Evolutionary conservation across 2,329 filamentous ascomycete species (phyloP), one percentile per base, ranked within the genome.

Genomic region (Diatrype stigma): DNA sequence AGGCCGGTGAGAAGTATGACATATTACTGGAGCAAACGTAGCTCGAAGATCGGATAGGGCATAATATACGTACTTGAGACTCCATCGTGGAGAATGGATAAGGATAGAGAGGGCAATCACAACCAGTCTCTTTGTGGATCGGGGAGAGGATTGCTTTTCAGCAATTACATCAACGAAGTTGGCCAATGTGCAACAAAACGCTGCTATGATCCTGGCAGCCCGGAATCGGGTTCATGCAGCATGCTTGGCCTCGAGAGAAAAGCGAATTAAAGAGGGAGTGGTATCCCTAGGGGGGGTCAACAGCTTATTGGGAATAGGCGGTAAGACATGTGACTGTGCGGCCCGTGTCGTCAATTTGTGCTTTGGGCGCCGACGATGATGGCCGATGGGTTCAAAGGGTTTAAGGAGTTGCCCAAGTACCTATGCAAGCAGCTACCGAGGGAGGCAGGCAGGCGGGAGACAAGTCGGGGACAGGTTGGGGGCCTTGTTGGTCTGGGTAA

Each of bases 201-300:
- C 71, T 73, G 72, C 71, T 74, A 73, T 70, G 68, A 69, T 59
- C 64, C 66, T 56, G 68, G 71, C 71, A 73, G 71, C 72, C 62
- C 66, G 63, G 48, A 38, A 56, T 49, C 51, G 57, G 58, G 65
- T 63, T 64, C 69, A 73, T 72, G 57, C 70, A 73, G 67, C 72
- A 74, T 74, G 67, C 63, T 73, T 57, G 52, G 53, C 63, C 26
- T 30, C 10, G 26, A 30, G 56, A 57, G 55, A 60, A 58, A 58
- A 56, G 60, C 58, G 59, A 63, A 58, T 60, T 62, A 61, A 37
- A 37, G 14, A 37, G 34, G n/a, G 34, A 37, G 34, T 6, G 16
- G 16, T 17, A 37, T 30, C 26, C 26, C 10, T 5, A 6, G 26
- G 26, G 10, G 10, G 26, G 26, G 26, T 30, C 26, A 30, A 30